Evolutionary conservation across 768 basidiomycete species (phyloP).

Genomic region (Thelephora ganbajun): DNA sequence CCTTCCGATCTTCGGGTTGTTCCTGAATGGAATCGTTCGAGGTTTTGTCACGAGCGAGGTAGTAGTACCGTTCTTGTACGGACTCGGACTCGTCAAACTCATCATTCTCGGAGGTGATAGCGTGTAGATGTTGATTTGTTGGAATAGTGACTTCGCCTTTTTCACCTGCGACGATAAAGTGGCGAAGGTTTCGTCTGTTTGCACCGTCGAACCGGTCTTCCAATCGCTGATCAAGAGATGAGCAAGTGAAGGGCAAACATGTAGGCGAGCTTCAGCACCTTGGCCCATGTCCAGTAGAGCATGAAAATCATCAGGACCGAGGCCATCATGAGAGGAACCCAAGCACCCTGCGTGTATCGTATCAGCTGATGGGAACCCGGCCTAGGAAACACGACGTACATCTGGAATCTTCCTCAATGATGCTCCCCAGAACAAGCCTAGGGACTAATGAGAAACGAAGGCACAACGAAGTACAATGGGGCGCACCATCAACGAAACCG

Average conservation of each 20-base stretch:
- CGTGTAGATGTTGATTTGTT: not conserved
- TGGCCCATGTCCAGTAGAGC: slow-evolving; percentile 57
- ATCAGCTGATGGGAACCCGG: not conserved
- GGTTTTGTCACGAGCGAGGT: slow-evolving; percentile 7
- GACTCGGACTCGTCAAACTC: slow-evolving; percentile 2
- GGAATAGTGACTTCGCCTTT: slow-evolving; percentile 6
- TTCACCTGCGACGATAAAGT: slow-evolving; percentile 32
- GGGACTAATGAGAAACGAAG: not conserved
- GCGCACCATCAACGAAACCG: slow-evolving; percentile 46
- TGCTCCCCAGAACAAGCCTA: slow-evolving; percentile 50
- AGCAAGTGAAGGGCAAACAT: not conserved
- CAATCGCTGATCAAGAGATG: slow-evolving; percentile 20
- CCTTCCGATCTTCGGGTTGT: slow-evolving; percentile 9
- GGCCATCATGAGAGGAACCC: slow-evolving; percentile 53
- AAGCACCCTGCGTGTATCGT: slow-evolving; percentile 42
- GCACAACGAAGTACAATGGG: not conserved
- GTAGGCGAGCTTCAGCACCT: slow-evolving; percentile 15
- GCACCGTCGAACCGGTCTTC: slow-evolving; percentile 48
- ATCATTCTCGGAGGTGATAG: not conserved
- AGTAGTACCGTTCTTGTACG: slow-evolving; percentile 9
- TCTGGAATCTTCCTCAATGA: slow-evolving; percentile 30
- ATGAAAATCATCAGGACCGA: slow-evolving; percentile 30
- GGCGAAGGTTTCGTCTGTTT: slow-evolving; percentile 38
- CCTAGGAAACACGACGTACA: too few relatives aligned
- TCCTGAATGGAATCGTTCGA: not conserved